phyloP scores from a whole-genome alignment of 495 filamentous ascomycete species.

The Clohesyomyces aquaticus region DNA sequence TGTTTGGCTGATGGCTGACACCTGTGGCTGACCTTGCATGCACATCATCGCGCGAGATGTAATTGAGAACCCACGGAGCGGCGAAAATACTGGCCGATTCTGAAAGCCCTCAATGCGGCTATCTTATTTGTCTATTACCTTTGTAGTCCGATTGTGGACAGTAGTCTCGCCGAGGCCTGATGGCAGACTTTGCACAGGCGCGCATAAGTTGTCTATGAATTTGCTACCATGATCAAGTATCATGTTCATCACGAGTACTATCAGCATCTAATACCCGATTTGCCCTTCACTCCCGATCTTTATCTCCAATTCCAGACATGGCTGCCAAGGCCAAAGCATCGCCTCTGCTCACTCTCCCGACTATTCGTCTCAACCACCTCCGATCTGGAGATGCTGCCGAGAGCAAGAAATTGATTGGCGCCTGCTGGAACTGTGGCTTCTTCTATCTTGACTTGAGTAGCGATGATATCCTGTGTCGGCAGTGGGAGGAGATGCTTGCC shows the following conservation, averaged over 20 bases:
- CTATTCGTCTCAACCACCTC: conserved; percentile 1
- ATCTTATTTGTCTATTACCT: conserved; percentile 1
- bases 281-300: background rate
- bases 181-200: background rate
- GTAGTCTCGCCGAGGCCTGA: background rate
- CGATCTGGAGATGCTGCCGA: conserved; percentile 1
- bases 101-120: background rate
- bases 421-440: conserved; percentile 1
- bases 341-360: background rate
- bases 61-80: background rate
- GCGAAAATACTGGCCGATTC: conserved; percentile 1
- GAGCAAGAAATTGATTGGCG: background rate
- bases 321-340: background rate
- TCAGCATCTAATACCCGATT: conserved; percentile 1
- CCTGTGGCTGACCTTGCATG: background rate
- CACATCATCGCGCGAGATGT: background rate
- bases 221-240: background rate
- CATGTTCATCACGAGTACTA: conserved; percentile 1
- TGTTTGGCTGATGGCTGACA: conserved; percentile 1
- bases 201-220: conserved; percentile 1
- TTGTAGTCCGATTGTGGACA: background rate
- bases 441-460: conserved; percentile 3
- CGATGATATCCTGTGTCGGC: background rate
- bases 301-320: conserved; percentile 1
- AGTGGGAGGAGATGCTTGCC: background rate